Evolutionary conservation across 495 filamentous ascomycete genomes (phyloP), one percentile per base, ranked within the genome.

Genomic region (Talaromyces trachyspermus): DNA sequence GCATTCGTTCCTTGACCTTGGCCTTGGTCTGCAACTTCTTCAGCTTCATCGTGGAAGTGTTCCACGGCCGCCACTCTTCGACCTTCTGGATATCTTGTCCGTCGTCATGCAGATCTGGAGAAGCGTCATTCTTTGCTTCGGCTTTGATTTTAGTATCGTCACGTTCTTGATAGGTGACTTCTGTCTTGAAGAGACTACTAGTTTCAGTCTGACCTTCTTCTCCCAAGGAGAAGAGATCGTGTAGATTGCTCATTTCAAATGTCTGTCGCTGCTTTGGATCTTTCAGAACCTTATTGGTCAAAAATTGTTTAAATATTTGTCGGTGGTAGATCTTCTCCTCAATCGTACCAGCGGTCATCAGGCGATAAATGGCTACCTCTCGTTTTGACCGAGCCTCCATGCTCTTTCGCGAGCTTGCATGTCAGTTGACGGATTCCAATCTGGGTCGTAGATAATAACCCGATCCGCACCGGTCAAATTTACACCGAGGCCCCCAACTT

Each of bases 241-340:
- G 85, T 10, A 98, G 61, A 58, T 95, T 89, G 37, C 80, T 81
- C 48, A 91, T 66, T 48, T 91, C 83, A 60, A 97, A 95, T 0
- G 80, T 85, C 45, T 89, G 84, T 12, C 83, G 80, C 57, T 95
- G 88, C 54, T 90, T 95, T 0, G 92, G 89, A 51, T 97, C 89
- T 59, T 81, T 86, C 47, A 96, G 61, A 9, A 98, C 89, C 60
- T 98, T 98, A 66, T 95, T 91, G 6, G 86, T 86, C 24, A 98
- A 69, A 56, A 95, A 95, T 53, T 95, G 89, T 63, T 98, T 98
- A 69, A 89, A 97, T 41, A 98, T 88, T 62, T 98, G 92, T 4
- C 92, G 85, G 60, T 97, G 92, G 49, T 96, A 97, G 32, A 98
- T 96, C 72, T 97, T 97, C 65, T 98, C 92, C 57, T 98, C 92